Evolutionary conservation across 305 asterid species (phyloP).

Genomic region (Withania somnifera): DNA sequence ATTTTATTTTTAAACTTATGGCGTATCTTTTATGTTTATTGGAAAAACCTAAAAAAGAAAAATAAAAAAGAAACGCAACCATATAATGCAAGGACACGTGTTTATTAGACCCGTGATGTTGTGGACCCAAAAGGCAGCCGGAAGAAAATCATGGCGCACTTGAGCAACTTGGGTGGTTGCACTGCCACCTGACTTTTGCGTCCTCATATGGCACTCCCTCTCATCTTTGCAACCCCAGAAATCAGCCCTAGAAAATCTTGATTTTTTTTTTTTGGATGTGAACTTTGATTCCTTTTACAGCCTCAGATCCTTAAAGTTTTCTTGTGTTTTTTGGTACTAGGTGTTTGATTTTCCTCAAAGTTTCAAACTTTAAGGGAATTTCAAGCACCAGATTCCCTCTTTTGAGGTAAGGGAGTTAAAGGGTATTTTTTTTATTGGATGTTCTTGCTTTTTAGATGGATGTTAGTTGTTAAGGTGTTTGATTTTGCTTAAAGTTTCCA

Average conservation of each 20-base stretch:
- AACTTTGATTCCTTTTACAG: neutral
- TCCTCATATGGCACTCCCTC: constrained; percentile 6
- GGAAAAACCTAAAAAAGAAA: no score
- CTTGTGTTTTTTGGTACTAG: neutral
- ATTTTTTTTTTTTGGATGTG: neutral
- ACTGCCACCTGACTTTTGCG: constrained; percentile 8
- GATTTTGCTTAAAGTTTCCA: neutral
- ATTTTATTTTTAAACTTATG: no score
- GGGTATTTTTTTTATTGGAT: neutral
- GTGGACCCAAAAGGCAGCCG: constrained; percentile 17
- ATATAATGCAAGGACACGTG: neutral
- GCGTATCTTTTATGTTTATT: no score
- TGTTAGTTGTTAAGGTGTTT: neutral
- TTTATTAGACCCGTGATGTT: neutral
- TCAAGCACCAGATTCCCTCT: neutral
- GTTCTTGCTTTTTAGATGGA: neutral
- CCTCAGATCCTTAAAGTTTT: neutral
- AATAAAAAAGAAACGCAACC: neutral
- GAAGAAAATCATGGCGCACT: constrained; percentile 10
- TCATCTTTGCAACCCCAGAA: constrained; percentile 1
- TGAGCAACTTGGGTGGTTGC: constrained; percentile 8
- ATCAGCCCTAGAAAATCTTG: neutral
- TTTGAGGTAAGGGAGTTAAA: neutral
- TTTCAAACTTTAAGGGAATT: neutral
- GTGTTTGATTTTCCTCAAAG: neutral